Evolutionary conservation across 2,329 filamentous ascomycete genomes (phyloP).

Genomic region (Lasiodiplodia sp.): DNA sequence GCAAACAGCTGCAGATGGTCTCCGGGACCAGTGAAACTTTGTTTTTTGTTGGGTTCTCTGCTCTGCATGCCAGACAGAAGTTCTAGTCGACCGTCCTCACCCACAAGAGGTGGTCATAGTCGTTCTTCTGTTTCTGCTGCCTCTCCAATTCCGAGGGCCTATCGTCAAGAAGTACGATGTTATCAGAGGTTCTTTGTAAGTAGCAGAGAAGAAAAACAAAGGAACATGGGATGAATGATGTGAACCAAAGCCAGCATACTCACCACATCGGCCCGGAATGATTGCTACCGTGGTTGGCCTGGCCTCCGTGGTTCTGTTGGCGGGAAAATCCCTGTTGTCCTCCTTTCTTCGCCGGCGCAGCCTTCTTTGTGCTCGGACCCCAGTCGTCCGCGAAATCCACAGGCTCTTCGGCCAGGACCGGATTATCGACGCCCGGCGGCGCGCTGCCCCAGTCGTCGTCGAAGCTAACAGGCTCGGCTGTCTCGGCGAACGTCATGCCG

Average conservation of each 20-base stretch:
- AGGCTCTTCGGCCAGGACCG: neutral
- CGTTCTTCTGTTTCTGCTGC: constrained; percentile 13
- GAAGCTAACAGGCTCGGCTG: constrained; percentile 6
- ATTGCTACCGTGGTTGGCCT: neutral
- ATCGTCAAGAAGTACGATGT: neutral
- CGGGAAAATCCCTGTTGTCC: too few relatives aligned
- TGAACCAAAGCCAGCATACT: constrained; percentile 7
- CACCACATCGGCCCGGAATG: constrained; percentile 7
- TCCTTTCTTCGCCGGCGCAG: neutral
- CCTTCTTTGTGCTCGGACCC: neutral
- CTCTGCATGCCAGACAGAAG: neutral
- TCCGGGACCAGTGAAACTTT: neutral
- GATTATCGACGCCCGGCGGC: constrained; percentile 3
- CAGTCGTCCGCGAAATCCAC: constrained; percentile 17
- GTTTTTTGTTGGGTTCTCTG: neutral
- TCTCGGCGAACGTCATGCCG: neutral
- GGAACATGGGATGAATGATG: too few relatives aligned
- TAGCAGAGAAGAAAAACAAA: neutral
- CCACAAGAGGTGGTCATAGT: constrained; percentile 10
- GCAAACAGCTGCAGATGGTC: neutral
- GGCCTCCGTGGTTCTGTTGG: neutral
- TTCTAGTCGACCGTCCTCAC: constrained; percentile 10
- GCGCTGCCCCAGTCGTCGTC: constrained; percentile 21
- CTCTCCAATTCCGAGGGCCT: constrained; percentile 5
- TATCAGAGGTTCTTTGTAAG: constrained; percentile 8